Conservation (phyloP, 257 asterid species). For the Avicennia marina region DNA sequence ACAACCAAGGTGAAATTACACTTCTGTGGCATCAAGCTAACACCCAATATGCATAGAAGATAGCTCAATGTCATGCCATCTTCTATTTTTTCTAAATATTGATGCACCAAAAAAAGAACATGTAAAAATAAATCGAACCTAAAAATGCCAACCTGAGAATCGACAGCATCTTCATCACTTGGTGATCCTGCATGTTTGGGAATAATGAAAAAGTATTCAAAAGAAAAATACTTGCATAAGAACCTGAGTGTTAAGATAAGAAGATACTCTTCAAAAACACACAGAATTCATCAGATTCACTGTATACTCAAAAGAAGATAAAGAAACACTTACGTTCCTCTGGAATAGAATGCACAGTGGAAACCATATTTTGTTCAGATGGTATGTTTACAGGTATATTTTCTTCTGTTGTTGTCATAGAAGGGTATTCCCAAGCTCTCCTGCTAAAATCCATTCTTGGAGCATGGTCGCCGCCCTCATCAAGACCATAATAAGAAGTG, state of each 20-base stretch:
- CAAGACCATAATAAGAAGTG: slow-evolving; percentile 48
- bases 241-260: too few relatives aligned
- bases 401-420: slow-evolving; percentile 44
- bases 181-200: slow-evolving; percentile 39
- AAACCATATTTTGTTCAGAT: slow-evolving; percentile 41
- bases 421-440: slow-evolving; percentile 67
- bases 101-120: too few relatives aligned
- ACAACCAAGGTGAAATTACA: too few relatives aligned
- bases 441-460: slow-evolving; percentile 48
- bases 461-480: slow-evolving; percentile 34
- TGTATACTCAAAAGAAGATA: slow-evolving; percentile 3
- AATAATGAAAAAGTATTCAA: too few relatives aligned
- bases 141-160: slow-evolving; percentile 44
- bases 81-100: too few relatives aligned
- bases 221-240: too few relatives aligned
- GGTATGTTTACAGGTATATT: slow-evolving; percentile 38
- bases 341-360: slow-evolving; percentile 47
- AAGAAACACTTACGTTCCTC: slow-evolving; percentile 61
- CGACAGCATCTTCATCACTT: slow-evolving; percentile 43
- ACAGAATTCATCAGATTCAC: too few relatives aligned
- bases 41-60: too few relatives aligned
- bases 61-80: too few relatives aligned
- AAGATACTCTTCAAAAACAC: too few relatives aligned
- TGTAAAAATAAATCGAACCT: not conserved
- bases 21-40: too few relatives aligned